Base-by-base conservation (phyloP, 2,329 filamentous ascomycete species). In the Apiospora pterosperma region DNA sequence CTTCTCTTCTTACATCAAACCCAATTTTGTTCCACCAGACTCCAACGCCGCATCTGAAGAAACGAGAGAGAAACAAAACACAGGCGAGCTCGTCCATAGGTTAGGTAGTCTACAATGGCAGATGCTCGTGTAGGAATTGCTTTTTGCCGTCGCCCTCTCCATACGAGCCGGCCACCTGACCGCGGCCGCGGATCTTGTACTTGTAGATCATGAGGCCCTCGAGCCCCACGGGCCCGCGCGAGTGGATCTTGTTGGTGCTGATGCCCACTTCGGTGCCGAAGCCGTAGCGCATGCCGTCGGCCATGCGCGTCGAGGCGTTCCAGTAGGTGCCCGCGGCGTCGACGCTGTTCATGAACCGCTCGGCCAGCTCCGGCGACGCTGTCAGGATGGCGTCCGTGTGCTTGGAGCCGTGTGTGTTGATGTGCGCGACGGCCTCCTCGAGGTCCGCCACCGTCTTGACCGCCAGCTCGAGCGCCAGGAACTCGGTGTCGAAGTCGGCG, bases 191-290 rank as follows among this genome's bases (percentile, higher is more conserved):
- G 68, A 99, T 85, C 77, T 96, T 88, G 82, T 97, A 99, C 82
- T 97, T 97, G 81, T 99, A 97, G 67, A 98, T 98, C 76, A 93
- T 97, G 76, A 99, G 79, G 0, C 96, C 96, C 74, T 98, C 96
- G 62, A 99, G 81, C 1, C 96, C 96, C 6, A 99, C 96, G 0
- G 96, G 96, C 0, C 96, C 96, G 61, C 96, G 84, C 1, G 92
- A 92, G 76, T 99, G 96, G 68, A 99, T 97, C 83, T 98, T 99
- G 83, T 97, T 99, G 61, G 96, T 99, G 80, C 92, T 96, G 79
- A 99, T 98, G 63, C 96, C 96, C 28, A 99, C 96, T 80, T 99
- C 96, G 0, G 96, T 98, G 59, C 96, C 96, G 78, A 99, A 99
- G 8, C 96, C 96, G 76, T 96, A 98, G 48, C 96, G 86, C 91